Percentiles rank a stretch among this genome's conserved stretches.
These are phyloP conservation scores for Dactylis glomerata DNA, from an alignment of 176 grass and related monocot genomes.

Conservation along the genomic window DNA sequence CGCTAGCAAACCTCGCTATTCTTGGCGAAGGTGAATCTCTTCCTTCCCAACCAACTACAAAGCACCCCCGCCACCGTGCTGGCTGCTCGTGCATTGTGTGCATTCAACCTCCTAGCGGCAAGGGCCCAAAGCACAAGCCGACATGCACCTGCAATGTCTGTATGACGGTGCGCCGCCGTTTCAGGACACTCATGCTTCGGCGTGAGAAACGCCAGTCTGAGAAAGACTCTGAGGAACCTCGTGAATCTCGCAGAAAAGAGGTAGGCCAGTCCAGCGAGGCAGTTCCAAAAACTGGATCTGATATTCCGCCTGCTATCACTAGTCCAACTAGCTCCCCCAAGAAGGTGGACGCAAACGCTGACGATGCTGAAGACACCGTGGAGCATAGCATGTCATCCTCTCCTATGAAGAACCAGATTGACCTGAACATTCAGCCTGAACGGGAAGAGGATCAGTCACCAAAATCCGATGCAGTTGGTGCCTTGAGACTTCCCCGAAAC, in stretches of 20 bases:
- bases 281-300: slow-evolving; percentile 8
- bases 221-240: slow-evolving; percentile 40
- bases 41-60: slow-evolving; percentile 76
- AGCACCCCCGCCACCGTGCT: slow-evolving; percentile 84
- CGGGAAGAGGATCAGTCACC: slow-evolving; percentile 91
- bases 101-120: slow-evolving; percentile 99
- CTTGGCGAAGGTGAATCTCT: slow-evolving; percentile 77
- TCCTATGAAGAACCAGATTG: slow-evolving; percentile 94
- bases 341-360: slow-evolving; percentile 32
- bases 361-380: slow-evolving; percentile 34
- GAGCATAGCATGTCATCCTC: slow-evolving; percentile 71
- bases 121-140: slow-evolving; percentile 97
- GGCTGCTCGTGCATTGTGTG: slow-evolving; percentile 98
- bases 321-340: slow-evolving; percentile 8
- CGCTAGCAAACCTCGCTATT: slow-evolving; percentile 96
- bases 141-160: slow-evolving; percentile 95
- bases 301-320: background rate
- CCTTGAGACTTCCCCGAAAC: slow-evolving; percentile 18
- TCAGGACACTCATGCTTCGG: slow-evolving; percentile 93
- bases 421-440: slow-evolving; percentile 96
- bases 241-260: slow-evolving; percentile 31
- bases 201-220: slow-evolving; percentile 67
- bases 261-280: slow-evolving; percentile 34
- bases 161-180: slow-evolving; percentile 86
- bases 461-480: slow-evolving; percentile 47